Evolutionary conservation across 1,139 yeast genomes (phyloP).

Genomic region (Yamadazyma trypodendri): DNA sequence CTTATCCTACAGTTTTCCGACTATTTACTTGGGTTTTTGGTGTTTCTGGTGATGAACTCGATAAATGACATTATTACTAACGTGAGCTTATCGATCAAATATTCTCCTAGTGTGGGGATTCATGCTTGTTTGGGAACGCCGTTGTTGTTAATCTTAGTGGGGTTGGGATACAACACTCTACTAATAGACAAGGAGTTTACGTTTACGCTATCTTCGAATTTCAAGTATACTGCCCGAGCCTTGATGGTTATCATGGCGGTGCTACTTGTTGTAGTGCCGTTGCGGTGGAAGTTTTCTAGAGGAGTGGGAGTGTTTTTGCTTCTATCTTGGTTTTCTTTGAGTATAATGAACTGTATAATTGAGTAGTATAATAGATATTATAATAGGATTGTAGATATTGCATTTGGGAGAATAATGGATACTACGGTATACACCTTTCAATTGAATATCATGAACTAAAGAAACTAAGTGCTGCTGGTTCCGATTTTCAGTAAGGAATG

Average conservation of each 20-base stretch:
- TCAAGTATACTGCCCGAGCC: conserved; percentile 27
- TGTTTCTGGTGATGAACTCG: conserved; percentile 41
- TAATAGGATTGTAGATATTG: not conserved
- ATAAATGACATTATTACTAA: conserved; percentile 44
- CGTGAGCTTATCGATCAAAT: conserved; percentile 32
- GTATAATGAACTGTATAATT: conserved; percentile 16
- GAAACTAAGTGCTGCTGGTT: too few relatives aligned
- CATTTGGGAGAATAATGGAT: too few relatives aligned
- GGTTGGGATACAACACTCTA: conserved; percentile 35
- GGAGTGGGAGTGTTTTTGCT: conserved; percentile 26
- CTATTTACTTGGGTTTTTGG: conserved; percentile 38
- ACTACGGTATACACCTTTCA: too few relatives aligned
- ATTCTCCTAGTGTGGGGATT: conserved; percentile 38
- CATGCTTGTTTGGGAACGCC: conserved; percentile 47
- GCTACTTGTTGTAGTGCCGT: conserved; percentile 20
- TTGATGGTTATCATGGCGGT: conserved; percentile 17
- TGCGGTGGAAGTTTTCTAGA: conserved; percentile 38
- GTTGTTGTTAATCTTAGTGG: conserved; percentile 34
- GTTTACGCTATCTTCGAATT: conserved; percentile 24
- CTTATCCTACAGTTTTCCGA: conserved; percentile 37
- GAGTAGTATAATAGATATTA: not conserved
- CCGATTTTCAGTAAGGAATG: too few relatives aligned
- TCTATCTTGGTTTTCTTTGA: conserved; percentile 22
- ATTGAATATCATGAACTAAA: too few relatives aligned
- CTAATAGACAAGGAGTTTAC: conserved; percentile 19